Evolutionary conservation across 1,139 yeast genomes (phyloP), one percentile per base, ranked within the genome.

Genomic region (Casaregolazyma lundiana): DNA sequence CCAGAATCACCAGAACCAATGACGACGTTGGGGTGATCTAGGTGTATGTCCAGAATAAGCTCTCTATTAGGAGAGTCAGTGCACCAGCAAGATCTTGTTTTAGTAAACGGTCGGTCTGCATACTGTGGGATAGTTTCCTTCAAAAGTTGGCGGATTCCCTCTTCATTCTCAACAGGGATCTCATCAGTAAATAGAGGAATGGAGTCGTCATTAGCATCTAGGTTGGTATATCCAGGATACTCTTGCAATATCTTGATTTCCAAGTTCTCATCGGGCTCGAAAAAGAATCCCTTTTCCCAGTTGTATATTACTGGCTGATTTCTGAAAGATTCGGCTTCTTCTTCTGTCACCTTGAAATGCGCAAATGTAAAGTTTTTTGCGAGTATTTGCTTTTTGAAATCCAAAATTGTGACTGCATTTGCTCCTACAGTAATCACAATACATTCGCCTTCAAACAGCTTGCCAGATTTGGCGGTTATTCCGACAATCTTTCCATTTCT

Each of bases 1-100:
- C 75, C 76, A 5, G 75, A 68, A 54, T 71, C 76, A 21, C 78
- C 78, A 5, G 73, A 60, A 0, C 74, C 75, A 6, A 71, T 67
- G 42, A 53, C 66, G 1, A 71, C 56, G 18, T 65, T 64, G 0
- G 43, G 32, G n/a, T 48, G 52, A 1, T 53, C 50, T 0, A 78
- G 78, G 9, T 69, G 67, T 17, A 56, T 52, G 51, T 73, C 77
- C 32, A 75, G 68, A 6, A 75, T 57, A 47, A 73, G 73, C 50
- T 73, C 65, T 9, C 71, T 64, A 41, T 68, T 69, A 1, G 68
- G 55, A 9, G 76, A 67, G 51, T 75, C 78, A 4, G 73, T 73
- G 41, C 72, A 67, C 79, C 78, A 75, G 52, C 78, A 68, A 57
- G 53, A 71, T 72, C 24, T 68, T 64, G 41, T 66, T 67, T 18